Percentiles rank a stretch among this genome's conserved stretches.
Conservation (phyloP, 2,329 filamentous ascomycete species). For the Beauveria caledonica region DNA sequence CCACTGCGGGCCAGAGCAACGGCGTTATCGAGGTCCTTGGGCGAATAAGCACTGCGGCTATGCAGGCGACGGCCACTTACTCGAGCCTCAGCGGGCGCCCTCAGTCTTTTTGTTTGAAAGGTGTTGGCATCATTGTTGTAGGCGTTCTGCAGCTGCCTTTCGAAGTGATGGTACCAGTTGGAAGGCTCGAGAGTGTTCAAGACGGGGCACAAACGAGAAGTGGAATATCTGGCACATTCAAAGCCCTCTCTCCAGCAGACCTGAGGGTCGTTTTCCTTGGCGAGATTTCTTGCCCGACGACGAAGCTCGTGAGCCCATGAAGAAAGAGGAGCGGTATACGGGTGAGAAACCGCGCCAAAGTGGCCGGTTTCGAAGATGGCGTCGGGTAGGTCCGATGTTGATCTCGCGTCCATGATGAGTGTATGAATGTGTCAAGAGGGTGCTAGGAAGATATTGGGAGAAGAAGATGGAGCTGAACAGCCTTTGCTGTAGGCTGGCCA, state of each 20-base stretch:
- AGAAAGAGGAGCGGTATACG: not conserved
- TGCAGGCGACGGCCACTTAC: not conserved
- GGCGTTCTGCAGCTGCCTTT: not conserved
- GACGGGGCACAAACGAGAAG: not conserved
- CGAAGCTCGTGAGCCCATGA: constrained; percentile 4
- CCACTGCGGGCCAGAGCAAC: constrained; percentile 27
- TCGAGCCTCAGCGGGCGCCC: not conserved
- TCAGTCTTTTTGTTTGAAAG: not conserved
- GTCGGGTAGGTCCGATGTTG: not conserved
- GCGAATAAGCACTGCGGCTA: not conserved
- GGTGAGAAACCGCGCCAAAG: not conserved
- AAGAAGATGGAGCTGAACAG: not conserved
- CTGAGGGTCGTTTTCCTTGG: not conserved
- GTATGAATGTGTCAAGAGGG: not conserved
- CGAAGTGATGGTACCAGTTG: not conserved
- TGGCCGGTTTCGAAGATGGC: constrained; percentile 1
- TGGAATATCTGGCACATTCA: not conserved
- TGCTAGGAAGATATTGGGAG: not conserved
- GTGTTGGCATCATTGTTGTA: not conserved
- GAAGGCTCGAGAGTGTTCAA: not conserved
- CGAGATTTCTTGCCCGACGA: not conserved
- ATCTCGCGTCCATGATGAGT: constrained; percentile 2
- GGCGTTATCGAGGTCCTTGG: constrained; percentile 20
- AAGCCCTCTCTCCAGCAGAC: not conserved
- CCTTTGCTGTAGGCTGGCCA: not conserved